Percentiles rank a stretch among this genome's conserved stretches.
phyloP scores from a whole-genome alignment of 139 green algal species.

The Tetraselmis chui region DNA sequence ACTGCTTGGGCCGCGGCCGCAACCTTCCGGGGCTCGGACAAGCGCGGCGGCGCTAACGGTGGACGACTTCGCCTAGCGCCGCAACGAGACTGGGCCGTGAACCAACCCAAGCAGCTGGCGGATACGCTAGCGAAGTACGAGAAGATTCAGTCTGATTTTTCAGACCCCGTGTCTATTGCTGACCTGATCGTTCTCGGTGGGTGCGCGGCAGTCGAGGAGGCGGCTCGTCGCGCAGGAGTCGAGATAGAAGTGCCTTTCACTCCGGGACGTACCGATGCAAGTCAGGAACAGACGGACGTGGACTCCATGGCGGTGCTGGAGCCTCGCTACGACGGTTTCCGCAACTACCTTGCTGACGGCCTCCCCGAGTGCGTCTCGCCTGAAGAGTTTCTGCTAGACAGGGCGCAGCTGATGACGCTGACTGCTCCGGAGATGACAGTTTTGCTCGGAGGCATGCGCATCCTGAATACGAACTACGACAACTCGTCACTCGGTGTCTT shows the following conservation, averaged over 20 bases:
- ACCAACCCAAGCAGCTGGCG: not conserved
- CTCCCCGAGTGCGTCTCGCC: not conserved
- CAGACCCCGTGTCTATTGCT: not conserved
- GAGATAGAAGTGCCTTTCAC: not conserved
- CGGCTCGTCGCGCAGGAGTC: not conserved
- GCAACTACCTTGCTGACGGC: not conserved
- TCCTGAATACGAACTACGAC: not conserved
- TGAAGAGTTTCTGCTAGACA: not conserved
- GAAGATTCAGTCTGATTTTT: not conserved
- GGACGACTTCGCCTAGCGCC: not conserved
- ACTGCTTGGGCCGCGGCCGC: not conserved
- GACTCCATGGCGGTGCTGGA: not conserved
- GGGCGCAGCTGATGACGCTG: not conserved
- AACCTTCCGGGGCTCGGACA: not conserved
- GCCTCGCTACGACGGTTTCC: constrained; percentile 2
- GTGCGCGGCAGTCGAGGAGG: not conserved
- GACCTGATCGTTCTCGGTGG: not conserved
- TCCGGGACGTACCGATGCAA: not conserved
- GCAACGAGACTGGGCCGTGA: not conserved
- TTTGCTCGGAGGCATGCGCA: not conserved
- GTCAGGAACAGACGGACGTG: not conserved
- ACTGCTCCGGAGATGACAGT: constrained; percentile 1
- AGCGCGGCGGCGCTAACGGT: constrained; percentile 7
- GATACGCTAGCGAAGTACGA: not conserved
- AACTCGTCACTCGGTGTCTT: not conserved